phyloP scores from a whole-genome alignment of 2,329 filamentous ascomycete species.

The Calonectria naviculata region DNA sequence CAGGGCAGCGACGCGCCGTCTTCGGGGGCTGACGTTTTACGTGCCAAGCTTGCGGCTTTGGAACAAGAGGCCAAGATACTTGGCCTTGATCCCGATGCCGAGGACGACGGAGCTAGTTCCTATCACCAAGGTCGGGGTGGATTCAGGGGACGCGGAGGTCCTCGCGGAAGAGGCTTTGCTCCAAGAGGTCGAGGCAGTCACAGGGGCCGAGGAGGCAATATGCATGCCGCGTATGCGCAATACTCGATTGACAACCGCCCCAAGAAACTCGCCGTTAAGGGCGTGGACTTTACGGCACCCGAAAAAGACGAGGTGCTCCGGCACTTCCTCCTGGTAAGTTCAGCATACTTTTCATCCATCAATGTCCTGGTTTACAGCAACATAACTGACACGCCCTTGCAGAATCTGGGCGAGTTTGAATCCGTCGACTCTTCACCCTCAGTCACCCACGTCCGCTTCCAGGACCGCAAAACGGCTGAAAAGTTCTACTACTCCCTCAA shows the following conservation, averaged over 20 bases:
- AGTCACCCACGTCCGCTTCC: slow-evolving; percentile 69
- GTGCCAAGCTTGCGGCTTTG: slow-evolving; percentile 77
- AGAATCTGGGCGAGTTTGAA: slow-evolving; percentile 73
- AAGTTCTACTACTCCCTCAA: slow-evolving; percentile 71
- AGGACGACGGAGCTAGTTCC: slow-evolving; percentile 51
- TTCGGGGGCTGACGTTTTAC: slow-evolving; percentile 72
- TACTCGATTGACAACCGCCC: slow-evolving; percentile 83
- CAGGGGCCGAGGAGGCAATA: slow-evolving; percentile 56
- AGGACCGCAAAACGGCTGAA: slow-evolving; percentile 77
- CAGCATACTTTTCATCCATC: not conserved
- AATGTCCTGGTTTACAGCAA: not conserved
- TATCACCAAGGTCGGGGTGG: slow-evolving; percentile 41
- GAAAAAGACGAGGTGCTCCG: slow-evolving; percentile 76
- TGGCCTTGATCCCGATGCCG: slow-evolving; percentile 71
- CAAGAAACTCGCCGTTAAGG: slow-evolving; percentile 72
- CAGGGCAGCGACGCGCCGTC: slow-evolving; percentile 42
- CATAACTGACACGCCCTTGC: slow-evolving; percentile 1
- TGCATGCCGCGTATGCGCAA: slow-evolving; percentile 67
- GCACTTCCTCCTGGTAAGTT: slow-evolving; percentile 75
- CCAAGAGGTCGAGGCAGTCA: slow-evolving; percentile 53
- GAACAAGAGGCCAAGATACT: slow-evolving; percentile 78
- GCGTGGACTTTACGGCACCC: slow-evolving; percentile 70
- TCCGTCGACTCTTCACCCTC: slow-evolving; percentile 62
- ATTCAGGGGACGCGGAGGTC: slow-evolving; percentile 45
- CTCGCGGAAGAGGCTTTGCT: slow-evolving; percentile 38